Percentiles rank a stretch among this genome's conserved stretches.
These are phyloP conservation scores for Lasiodiplodia sp. DNA, from an alignment of 2,329 filamentous ascomycete genomes.

Conservation along the genomic window DNA sequence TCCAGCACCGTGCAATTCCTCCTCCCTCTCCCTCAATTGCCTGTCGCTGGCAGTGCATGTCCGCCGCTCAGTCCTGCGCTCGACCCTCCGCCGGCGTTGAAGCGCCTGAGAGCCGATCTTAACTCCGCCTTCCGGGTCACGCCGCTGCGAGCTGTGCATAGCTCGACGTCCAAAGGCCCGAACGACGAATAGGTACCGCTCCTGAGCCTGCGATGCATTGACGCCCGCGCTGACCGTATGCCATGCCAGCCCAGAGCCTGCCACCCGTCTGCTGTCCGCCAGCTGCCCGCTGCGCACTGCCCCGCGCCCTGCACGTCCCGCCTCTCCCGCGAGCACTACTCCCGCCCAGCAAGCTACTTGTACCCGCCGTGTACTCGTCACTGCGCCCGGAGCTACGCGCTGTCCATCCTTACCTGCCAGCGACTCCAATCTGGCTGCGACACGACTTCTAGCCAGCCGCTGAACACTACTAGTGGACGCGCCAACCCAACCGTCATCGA, in stretches of 20 bases:
- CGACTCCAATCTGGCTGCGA: constrained; percentile 16
- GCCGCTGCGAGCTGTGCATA: constrained; percentile 27
- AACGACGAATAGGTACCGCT: constrained; percentile 21
- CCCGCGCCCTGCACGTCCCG: constrained; percentile 20
- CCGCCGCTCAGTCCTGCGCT: background rate
- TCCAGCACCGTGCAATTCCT: constrained; percentile 4
- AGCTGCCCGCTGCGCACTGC: constrained; percentile 9
- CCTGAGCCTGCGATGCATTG: constrained; percentile 21
- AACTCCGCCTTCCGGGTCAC: constrained; percentile 29
- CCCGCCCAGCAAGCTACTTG: constrained; percentile 20
- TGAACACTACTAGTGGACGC: constrained; percentile 8
- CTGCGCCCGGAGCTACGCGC: constrained; percentile 15
- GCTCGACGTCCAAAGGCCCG: constrained; percentile 19
- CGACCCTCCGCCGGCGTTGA: constrained; percentile 6
- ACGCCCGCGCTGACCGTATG: constrained; percentile 17
- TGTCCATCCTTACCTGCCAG: constrained; percentile 5
- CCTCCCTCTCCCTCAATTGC: constrained; percentile 9
- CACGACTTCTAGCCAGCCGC: background rate
- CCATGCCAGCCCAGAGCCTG: constrained; percentile 8
- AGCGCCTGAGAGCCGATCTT: constrained; percentile 18
- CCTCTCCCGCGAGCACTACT: constrained; percentile 11
- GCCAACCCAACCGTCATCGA: constrained; percentile 12
- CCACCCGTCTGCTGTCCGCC: constrained; percentile 9
- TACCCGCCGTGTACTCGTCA: constrained; percentile 2
- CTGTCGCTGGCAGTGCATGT: background rate